A percentile compares a stretch with the other conserved stretches of the same genome.
Evolutionary conservation across 495 filamentous ascomycete genomes (phyloP).

Genomic region (Penicillium taxi): DNA sequence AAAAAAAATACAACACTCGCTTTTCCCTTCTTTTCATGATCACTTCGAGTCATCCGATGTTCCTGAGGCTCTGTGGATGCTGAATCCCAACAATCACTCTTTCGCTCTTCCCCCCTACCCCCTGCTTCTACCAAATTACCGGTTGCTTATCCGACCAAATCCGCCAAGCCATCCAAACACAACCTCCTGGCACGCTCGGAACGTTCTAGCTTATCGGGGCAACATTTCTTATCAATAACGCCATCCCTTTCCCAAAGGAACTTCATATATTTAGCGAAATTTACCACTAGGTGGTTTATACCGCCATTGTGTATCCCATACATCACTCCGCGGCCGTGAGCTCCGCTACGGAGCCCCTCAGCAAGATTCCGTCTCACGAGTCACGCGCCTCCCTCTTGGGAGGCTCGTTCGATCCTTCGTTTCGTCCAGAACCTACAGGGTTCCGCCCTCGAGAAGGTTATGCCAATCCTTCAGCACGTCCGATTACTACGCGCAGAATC

Average conservation of each 20-base stretch:
- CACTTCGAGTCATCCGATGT: too few species aligned
- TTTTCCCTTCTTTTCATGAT: too few species aligned
- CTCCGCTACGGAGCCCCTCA: constrained; percentile 41
- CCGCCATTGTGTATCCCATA: constrained; percentile 34
- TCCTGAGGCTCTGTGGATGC: too few species aligned
- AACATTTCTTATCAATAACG: too few species aligned
- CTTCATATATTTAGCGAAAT: constrained; percentile 6
- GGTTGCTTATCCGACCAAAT: too few species aligned
- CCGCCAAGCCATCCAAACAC: too few species aligned
- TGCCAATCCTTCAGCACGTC: constrained; percentile 19
- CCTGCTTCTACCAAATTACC: too few species aligned
- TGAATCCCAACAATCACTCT: too few species aligned
- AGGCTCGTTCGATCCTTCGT: constrained; percentile 49
- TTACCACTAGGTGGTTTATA: constrained; percentile 29
- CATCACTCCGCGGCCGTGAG: constrained; percentile 23
- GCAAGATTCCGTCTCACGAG: constrained; percentile 55
- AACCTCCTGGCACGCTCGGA: too few species aligned
- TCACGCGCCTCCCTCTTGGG: constrained; percentile 59
- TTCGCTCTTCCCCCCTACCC: too few species aligned
- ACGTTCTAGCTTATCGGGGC: too few species aligned
- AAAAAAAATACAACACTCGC: too few species aligned
- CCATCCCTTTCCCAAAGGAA: neutral
- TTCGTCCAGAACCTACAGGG: constrained; percentile 37
- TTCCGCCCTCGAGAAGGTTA: constrained; percentile 53
- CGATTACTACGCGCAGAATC: constrained; percentile 35